Evolutionary conservation across 352 stramenopile species (phyloP).

Genomic region (Vaucheria bursata): DNA sequence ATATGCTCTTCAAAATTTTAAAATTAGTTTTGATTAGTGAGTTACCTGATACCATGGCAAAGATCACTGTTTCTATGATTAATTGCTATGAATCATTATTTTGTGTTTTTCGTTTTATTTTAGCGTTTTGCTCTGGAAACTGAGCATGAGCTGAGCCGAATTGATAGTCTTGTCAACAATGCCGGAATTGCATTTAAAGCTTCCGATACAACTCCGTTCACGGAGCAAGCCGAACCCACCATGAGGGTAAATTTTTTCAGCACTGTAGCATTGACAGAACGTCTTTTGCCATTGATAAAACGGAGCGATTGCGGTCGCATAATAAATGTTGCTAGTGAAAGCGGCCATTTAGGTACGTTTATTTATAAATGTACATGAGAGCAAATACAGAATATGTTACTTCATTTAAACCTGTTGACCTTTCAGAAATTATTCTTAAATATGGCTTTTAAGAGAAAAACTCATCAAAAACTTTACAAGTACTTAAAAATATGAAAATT

Average conservation of each 20-base stretch:
- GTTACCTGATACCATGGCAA: too few relatives aligned
- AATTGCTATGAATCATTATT: too few relatives aligned
- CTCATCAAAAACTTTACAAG: too few relatives aligned
- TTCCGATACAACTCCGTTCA: conserved; percentile 10
- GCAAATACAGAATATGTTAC: too few relatives aligned
- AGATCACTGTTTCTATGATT: too few relatives aligned
- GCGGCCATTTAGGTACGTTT: conserved; percentile 35
- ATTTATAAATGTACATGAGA: too few relatives aligned
- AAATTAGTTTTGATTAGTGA: too few relatives aligned
- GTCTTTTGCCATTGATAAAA: conserved; percentile 54
- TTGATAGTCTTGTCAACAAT: conserved; percentile 89
- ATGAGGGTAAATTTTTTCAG: conserved; percentile 61
- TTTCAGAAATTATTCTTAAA: too few relatives aligned
- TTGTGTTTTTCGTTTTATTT: neutral
- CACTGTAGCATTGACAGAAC: conserved; percentile 52
- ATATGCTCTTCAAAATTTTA: too few relatives aligned
- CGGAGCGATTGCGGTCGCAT: conserved; percentile 30
- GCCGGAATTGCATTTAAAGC: conserved; percentile 73
- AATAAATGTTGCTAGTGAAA: conserved; percentile 39
- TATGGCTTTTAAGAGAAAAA: too few relatives aligned
- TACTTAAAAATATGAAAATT: too few relatives aligned
- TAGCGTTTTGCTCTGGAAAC: conserved; percentile 36
- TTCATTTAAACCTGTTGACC: too few relatives aligned
- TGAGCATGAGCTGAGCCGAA: conserved; percentile 63
- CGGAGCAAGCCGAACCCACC: conserved; percentile 54